A percentile compares a stretch with the other conserved stretches of the same genome.
phyloP scores from a whole-genome alignment of 2,329 filamentous ascomycete species.

The Pseudocercospora fijiensis region DNA sequence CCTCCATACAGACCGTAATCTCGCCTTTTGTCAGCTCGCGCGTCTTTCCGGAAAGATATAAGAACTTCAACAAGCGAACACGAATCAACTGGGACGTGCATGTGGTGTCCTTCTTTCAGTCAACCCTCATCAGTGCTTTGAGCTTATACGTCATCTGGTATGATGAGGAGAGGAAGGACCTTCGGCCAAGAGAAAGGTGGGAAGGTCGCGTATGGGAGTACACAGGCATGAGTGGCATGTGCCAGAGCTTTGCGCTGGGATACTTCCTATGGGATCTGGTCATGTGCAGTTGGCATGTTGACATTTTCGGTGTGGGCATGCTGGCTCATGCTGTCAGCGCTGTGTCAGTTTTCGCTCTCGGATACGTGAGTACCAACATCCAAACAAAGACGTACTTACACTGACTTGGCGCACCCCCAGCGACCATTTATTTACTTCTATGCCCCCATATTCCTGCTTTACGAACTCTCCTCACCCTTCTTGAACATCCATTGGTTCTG shows the following conservation, averaged over 20 bases:
- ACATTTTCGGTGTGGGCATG: slow-evolving; percentile 73
- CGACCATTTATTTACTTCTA: slow-evolving; percentile 84
- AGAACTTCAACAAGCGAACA: slow-evolving; percentile 60
- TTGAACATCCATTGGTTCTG: slow-evolving; percentile 91
- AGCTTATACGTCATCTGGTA: slow-evolving; percentile 71
- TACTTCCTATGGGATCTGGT: slow-evolving; percentile 84
- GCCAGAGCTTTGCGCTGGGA: slow-evolving; percentile 73
- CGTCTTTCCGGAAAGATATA: slow-evolving; percentile 65
- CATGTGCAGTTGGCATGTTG: slow-evolving; percentile 65
- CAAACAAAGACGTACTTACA: background rate
- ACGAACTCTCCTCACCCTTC: slow-evolving; percentile 82
- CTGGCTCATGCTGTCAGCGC: slow-evolving; percentile 75
- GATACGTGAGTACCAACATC: slow-evolving; percentile 63
- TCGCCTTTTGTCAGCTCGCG: slow-evolving; percentile 65
- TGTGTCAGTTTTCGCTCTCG: slow-evolving; percentile 70
- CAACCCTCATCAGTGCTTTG: slow-evolving; percentile 66
- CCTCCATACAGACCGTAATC: slow-evolving; percentile 63
- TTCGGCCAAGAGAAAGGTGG: slow-evolving; percentile 56
- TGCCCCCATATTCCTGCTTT: slow-evolving; percentile 76
- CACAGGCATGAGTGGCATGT: slow-evolving; percentile 67
- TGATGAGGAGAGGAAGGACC: slow-evolving; percentile 64
- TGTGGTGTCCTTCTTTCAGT: slow-evolving; percentile 80
- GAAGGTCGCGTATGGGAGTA: slow-evolving; percentile 71
- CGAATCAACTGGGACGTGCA: slow-evolving; percentile 82
- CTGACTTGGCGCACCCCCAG: slow-evolving; percentile 44